phyloP scores from a whole-genome alignment of 2,329 filamentous ascomycete genomes.

The Eurotiales sp. region DNA sequence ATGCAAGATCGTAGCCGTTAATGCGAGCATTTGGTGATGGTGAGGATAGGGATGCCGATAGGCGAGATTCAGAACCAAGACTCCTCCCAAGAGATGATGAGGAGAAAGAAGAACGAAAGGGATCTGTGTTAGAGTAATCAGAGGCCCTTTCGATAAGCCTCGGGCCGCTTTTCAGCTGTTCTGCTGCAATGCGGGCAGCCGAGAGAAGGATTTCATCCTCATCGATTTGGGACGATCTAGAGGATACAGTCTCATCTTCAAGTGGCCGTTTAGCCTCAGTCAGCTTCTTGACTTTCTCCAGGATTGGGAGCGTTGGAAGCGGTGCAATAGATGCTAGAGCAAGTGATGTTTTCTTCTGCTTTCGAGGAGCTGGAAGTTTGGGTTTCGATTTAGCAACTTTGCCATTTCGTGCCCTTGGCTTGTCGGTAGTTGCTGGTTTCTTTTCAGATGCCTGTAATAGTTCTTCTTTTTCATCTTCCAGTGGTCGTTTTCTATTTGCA shows the following conservation, averaged over 20 bases:
- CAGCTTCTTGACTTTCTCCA: slow-evolving; percentile 29
- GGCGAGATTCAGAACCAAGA: slow-evolving; percentile 20
- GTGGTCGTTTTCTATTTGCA: slow-evolving; percentile 26
- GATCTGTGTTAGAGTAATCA: slow-evolving; percentile 22
- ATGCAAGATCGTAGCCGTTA: slow-evolving; percentile 40
- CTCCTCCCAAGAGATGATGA: slow-evolving; percentile 27
- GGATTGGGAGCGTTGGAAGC: slow-evolving; percentile 31
- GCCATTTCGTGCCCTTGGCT: background rate
- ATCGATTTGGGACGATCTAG: slow-evolving; percentile 29
- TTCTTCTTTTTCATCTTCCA: slow-evolving; percentile 20
- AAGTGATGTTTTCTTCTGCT: slow-evolving; percentile 25
- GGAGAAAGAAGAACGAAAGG: slow-evolving; percentile 24
- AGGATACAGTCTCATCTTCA: slow-evolving; percentile 20
- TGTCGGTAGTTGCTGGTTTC: slow-evolving; percentile 12
- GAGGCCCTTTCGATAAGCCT: slow-evolving; percentile 27
- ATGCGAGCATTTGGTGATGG: slow-evolving; percentile 26
- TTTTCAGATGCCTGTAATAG: slow-evolving; percentile 9
- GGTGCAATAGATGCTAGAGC: slow-evolving; percentile 29
- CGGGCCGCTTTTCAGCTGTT: slow-evolving; percentile 35
- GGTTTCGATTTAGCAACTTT: slow-evolving; percentile 1
- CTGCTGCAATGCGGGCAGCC: slow-evolving; percentile 39
- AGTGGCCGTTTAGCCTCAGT: slow-evolving; percentile 22
- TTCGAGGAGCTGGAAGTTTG: slow-evolving; percentile 6
- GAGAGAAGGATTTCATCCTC: slow-evolving; percentile 41
- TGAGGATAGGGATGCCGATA: slow-evolving; percentile 24